Evolutionary conservation across 2,329 filamentous ascomycete species (phyloP), one percentile per base, ranked within the genome.

Genomic region (Penicillium vulpinum): DNA sequence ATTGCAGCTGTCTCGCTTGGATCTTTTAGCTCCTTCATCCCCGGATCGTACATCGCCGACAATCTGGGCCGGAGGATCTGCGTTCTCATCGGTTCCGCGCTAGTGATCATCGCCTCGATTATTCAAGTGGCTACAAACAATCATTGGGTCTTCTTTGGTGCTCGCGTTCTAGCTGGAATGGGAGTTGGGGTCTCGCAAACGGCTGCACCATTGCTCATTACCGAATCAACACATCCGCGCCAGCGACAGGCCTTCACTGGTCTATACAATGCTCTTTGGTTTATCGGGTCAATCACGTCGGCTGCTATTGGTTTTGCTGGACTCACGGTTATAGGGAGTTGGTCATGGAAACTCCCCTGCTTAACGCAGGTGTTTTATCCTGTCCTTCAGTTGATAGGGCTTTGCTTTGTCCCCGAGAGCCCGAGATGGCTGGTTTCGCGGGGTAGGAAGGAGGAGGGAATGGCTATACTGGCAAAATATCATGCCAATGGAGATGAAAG

Each of bases 341-440:
- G 66, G 67, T 67, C 83, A 0, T 89, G 86, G 86, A 74, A 83
- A 24, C 77, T 85, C 13, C 86, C 86, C 0, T 80, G 85, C n/a
- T 72, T 84, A 61, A 70, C 83, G 13, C 83, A 85, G 64, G 73
- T 76, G 10, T 74, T 77, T 1, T 74, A 78, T 40, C 76, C 74
- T 22, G 61, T 68, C 4, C 65, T 86, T 7, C 81, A 86, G 46
- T 73, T 82, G 43, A 35, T 77, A 29, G 72, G 78, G 22, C 75
- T 80, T 4, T 84, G 79, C 54, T 78, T 85, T 61, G 73, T 87
- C 1, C 85, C 86, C 0, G 85, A 88, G 64, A 85, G 82, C 3
- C 86, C 86, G 2, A 73, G 85, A 55, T 88, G 84, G 84, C 75
- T 87, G 22, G 83, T 85, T 52, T 80, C 82, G 41, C 81, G 84